Conservation (phyloP, 225 moss, liverwort and hornwort genomes). For the Anthoceros angustus region DNA sequence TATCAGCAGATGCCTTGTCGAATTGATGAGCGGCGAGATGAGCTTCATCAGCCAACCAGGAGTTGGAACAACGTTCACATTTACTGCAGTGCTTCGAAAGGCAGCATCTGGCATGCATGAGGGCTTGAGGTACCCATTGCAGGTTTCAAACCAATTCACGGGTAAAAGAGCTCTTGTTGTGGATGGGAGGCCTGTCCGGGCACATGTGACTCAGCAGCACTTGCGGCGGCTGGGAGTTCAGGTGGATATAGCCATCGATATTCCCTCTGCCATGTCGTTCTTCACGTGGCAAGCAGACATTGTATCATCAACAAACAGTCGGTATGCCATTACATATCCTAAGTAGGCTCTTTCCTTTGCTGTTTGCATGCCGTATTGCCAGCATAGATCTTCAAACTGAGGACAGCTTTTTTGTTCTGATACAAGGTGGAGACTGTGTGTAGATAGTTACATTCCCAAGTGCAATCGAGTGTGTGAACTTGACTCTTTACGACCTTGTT, state of each 20-base stretch:
- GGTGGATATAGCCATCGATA: neutral
- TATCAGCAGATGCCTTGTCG: constrained; percentile 46
- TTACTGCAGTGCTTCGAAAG: constrained; percentile 44
- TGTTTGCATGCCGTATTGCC: no score
- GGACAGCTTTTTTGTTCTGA: no score
- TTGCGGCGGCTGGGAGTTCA: neutral
- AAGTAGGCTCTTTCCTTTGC: no score
- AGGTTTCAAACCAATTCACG: neutral
- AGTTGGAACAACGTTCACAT: constrained; percentile 46
- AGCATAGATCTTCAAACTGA: no score
- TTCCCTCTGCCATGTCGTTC: neutral
- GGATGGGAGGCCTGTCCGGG: constrained; percentile 1
- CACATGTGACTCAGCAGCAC: neutral
- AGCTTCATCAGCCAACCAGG: constrained; percentile 33
- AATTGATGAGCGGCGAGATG: constrained; percentile 58
- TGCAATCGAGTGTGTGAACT: no score
- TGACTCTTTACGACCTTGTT: no score
- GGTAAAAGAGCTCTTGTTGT: neutral
- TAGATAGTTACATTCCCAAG: no score
- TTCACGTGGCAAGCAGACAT: no score
- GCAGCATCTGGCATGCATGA: no score
- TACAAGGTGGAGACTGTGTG: no score
- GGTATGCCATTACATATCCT: no score
- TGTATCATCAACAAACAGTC: no score
- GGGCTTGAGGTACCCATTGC: neutral